Evolutionary conservation across 1,284 basidiomycete genomes (phyloP).

Genomic region (Boletus holoroseus): DNA sequence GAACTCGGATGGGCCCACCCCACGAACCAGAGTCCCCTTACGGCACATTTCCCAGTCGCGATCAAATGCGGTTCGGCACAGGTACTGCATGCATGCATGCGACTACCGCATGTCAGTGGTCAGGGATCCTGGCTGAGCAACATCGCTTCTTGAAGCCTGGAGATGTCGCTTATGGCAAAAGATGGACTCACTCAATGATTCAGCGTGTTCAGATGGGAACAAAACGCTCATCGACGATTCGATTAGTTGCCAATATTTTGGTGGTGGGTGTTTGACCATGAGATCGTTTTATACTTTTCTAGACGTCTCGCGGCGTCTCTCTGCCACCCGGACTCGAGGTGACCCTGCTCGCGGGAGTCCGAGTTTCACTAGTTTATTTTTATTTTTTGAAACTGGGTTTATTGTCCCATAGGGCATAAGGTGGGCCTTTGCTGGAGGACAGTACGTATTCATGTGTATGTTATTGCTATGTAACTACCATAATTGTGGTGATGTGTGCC

Average conservation of each 20-base stretch:
- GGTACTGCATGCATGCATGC: slow-evolving; percentile 7
- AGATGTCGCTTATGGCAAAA: slow-evolving; percentile 1
- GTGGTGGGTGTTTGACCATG: neutral
- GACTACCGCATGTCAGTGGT: slow-evolving; percentile 17
- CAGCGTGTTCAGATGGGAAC: slow-evolving; percentile 11
- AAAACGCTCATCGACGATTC: neutral
- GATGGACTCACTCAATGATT: slow-evolving; percentile 11
- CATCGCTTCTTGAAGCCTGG: slow-evolving; percentile 5
- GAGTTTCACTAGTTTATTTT: neutral
- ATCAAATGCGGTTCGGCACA: neutral
- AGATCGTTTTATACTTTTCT: neutral
- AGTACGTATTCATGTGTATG: too few species aligned
- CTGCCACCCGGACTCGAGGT: too few species aligned
- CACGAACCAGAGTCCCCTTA: slow-evolving; percentile 1
- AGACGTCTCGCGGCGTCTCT: neutral
- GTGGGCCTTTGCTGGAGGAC: too few species aligned
- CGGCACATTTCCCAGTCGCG: slow-evolving; percentile 3
- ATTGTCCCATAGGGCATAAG: too few species aligned
- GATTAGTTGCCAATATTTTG: neutral
- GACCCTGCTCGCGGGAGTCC: too few species aligned
- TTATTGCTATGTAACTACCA: too few species aligned
- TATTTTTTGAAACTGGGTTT: too few species aligned
- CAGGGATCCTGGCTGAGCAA: slow-evolving; percentile 7
- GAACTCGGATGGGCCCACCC: neutral
- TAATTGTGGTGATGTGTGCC: too few species aligned